Conservation (phyloP, 306 rosid genomes). For the Acacia confusa region DNA sequence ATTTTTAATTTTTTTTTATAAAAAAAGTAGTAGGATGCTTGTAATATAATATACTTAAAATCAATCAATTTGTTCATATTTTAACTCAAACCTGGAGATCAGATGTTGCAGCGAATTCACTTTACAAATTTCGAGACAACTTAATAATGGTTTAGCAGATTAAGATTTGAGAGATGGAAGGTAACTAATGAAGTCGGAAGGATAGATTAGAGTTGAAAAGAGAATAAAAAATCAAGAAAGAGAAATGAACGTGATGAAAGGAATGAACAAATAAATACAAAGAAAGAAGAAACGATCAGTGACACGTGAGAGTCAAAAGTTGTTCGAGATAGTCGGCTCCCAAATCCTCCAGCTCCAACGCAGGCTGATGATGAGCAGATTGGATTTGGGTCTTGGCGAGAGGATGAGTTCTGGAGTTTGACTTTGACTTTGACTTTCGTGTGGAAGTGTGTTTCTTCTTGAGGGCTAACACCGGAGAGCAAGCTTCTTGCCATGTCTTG, state of each 20-base stretch:
- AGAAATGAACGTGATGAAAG: neutral
- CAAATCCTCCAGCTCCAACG: conserved; percentile 63
- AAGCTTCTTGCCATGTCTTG: conserved; percentile 38
- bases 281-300: neutral
- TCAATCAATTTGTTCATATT: too few relatives aligned
- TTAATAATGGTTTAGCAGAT: too few relatives aligned
- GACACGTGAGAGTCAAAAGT: conserved; percentile 44
- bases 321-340: conserved; percentile 76
- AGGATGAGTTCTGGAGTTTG: too few relatives aligned
- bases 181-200: neutral
- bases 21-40: too few relatives aligned
- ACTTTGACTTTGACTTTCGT: conserved; percentile 14
- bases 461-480: conserved; percentile 77
- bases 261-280: neutral
- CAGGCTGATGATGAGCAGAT: neutral
- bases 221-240: neutral
- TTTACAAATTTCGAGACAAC: too few relatives aligned
- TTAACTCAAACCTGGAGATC: too few relatives aligned
- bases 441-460: conserved; percentile 50
- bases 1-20: too few relatives aligned
- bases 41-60: too few relatives aligned
- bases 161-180: neutral
- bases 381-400: too few relatives aligned
- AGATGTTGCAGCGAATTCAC: too few relatives aligned
- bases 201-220: too few relatives aligned